Evolutionary conservation across 2,329 filamentous ascomycete species (phyloP), one percentile per base, ranked within the genome.

Genomic region (Fusarium pseudoanthophilum): DNA sequence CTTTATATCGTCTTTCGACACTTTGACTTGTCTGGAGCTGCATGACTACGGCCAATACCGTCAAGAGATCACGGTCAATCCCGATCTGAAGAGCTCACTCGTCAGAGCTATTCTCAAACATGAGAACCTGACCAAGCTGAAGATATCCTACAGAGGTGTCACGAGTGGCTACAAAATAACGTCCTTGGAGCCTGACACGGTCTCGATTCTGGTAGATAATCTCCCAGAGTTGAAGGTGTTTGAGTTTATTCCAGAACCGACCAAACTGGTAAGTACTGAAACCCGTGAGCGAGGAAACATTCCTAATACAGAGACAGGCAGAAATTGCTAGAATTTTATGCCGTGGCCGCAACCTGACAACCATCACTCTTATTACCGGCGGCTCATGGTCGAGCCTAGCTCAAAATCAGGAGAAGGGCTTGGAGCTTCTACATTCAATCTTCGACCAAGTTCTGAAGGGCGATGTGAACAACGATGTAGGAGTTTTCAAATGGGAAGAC

Each of bases 41-140:
- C 8, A 39, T 10, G 58, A 64, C 9, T 65, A 53, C 18, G 64
- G 52, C 2, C 36, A 68, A 18, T 67, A 64, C 48, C 37, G 37
- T 9, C 16, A 21, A 1, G 32, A 32, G 4, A 32, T 46, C 21
- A 16, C 32, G 13, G 20, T 20, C 1, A 67, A 71, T 8, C 68
- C 62, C 13, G 74, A 30, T 2, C 15, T 78, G 8, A 20, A 60
- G 7, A 36, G 52, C 11, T 36, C 30, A 1, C 26, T 77, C 20
- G 21, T 75, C 11, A 59, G 57, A n/a, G 68, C 64, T 7, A 70
- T 77, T 7, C n/a, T 75, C n/a, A 66, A 60, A 24, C 74, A 78
- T 15, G 39, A 46, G 21, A 65, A 72, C 16, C 10, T 78, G 4
- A 66, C 7, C 30, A 63, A 14, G 4, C 21, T 78, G 20, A 61